A percentile compares a stretch with the other conserved stretches of the same genome.
Conservation (phyloP, 805 yeast species). For the Cyberlindnera samutprakarnensis region DNA sequence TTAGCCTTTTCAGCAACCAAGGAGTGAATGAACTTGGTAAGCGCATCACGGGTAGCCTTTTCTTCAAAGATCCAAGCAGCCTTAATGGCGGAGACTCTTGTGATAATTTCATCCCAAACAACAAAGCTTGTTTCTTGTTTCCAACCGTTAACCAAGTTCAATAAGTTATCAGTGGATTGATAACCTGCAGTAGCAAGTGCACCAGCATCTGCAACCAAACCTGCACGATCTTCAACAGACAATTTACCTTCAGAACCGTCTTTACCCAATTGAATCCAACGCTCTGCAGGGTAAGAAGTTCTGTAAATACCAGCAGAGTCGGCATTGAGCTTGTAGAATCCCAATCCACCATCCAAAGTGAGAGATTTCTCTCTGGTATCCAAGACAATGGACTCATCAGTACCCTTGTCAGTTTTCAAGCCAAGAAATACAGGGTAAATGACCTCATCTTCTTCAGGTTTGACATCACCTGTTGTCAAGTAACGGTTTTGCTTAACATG, state of each 20-base stretch:
- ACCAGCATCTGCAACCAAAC: slow-evolving; percentile 73
- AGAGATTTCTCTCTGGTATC: slow-evolving; percentile 40
- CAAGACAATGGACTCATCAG: slow-evolving; percentile 53
- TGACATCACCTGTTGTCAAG: slow-evolving; percentile 71
- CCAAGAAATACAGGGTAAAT: slow-evolving; percentile 67
- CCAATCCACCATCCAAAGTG: slow-evolving; percentile 33
- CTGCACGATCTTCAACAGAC: slow-evolving; percentile 71
- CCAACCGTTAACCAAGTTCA: slow-evolving; percentile 55
- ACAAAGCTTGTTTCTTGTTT: slow-evolving; percentile 51
- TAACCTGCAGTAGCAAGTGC: slow-evolving; percentile 67
- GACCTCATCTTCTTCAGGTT: slow-evolving; percentile 62
- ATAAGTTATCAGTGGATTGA: slow-evolving; percentile 52
- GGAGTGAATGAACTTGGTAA: slow-evolving; percentile 45
- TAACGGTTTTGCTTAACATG: slow-evolving; percentile 65
- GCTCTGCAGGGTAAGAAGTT: slow-evolving; percentile 59
- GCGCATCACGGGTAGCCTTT: slow-evolving; percentile 35
- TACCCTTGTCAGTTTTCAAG: slow-evolving; percentile 49
- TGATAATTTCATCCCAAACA: slow-evolving; percentile 58
- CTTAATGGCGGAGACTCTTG: slow-evolving; percentile 40
- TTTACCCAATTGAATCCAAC: slow-evolving; percentile 62
- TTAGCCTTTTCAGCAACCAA: slow-evolving; percentile 48
- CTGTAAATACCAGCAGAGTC: slow-evolving; percentile 72
- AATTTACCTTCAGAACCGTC: slow-evolving; percentile 50
- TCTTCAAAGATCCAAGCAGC: slow-evolving; percentile 51
- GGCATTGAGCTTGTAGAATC: slow-evolving; percentile 63